Percentiles rank a stretch among this genome's conserved stretches.
Conservation (phyloP, 257 asterid species). For the Misopates orontium region DNA sequence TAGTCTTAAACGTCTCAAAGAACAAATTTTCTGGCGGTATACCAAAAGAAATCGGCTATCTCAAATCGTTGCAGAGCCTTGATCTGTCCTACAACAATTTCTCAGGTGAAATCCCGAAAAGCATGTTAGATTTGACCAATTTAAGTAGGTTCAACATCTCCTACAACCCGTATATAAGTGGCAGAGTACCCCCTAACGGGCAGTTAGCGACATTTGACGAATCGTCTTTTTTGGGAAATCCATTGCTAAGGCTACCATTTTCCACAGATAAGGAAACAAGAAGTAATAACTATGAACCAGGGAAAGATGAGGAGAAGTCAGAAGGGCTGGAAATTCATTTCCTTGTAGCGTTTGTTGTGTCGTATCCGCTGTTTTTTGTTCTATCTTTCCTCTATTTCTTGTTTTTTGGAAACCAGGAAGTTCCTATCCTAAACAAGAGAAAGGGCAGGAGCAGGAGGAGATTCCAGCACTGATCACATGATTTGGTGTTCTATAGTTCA, state of each 20-base stretch:
- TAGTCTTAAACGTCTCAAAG: slow-evolving; percentile 33
- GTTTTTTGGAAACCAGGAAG: no score
- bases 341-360: not conserved
- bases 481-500: no score
- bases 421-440: no score
- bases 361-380: not conserved
- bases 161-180: slow-evolving; percentile 42
- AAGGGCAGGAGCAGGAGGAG: no score
- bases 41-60: slow-evolving; percentile 39
- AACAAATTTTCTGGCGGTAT: slow-evolving; percentile 45
- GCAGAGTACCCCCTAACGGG: slow-evolving; percentile 39
- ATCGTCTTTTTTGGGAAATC: slow-evolving; percentile 49
- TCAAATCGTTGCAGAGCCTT: slow-evolving; percentile 36
- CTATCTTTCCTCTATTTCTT: no score
- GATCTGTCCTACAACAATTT: slow-evolving; percentile 49
- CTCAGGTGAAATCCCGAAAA: slow-evolving; percentile 44
- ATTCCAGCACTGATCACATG: no score
- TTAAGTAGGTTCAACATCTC: slow-evolving; percentile 48
- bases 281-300: not conserved
- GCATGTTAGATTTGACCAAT: slow-evolving; percentile 29
- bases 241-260: slow-evolving; percentile 37
- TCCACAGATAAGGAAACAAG: slow-evolving; percentile 25
- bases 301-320: not conserved
- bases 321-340: not conserved
- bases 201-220: slow-evolving; percentile 45